Evolutionary conservation across 345 rosid genomes (phyloP).

Genomic region (Boechera retrofracta): DNA sequence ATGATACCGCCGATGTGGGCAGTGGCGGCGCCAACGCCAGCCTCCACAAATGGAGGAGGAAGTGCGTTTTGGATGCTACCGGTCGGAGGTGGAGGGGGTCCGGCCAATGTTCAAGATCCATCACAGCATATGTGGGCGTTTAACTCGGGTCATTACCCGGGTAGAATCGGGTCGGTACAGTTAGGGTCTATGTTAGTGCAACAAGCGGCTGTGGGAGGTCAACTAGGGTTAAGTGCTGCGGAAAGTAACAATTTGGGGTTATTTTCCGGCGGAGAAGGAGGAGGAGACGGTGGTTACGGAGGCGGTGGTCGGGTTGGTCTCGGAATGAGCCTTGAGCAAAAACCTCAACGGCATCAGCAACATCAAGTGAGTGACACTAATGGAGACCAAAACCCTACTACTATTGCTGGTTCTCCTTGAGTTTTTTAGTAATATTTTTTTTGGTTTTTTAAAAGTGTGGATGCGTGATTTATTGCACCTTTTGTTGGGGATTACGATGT

Average conservation of each 20-base stretch:
- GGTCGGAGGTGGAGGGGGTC: constrained; percentile 50
- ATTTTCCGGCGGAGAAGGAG: constrained; percentile 35
- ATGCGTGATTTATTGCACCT: constrained; percentile 25
- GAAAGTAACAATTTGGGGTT: constrained; percentile 53
- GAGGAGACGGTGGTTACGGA: constrained; percentile 27
- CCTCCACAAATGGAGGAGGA: constrained; percentile 54
- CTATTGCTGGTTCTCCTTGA: constrained; percentile 37
- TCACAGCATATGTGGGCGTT: constrained; percentile 66
- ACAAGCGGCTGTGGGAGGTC: constrained; percentile 52
- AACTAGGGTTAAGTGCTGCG: constrained; percentile 53
- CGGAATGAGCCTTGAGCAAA: constrained; percentile 62
- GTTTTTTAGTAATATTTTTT: constrained; percentile 18
- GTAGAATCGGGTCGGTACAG: constrained; percentile 55
- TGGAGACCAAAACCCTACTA: constrained; percentile 55
- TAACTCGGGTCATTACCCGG: constrained; percentile 50
- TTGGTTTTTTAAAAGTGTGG: background rate
- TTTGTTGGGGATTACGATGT: constrained; percentile 18
- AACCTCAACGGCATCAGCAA: constrained; percentile 45
- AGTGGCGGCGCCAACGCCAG: constrained; percentile 65
- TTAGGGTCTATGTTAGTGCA: constrained; percentile 65
- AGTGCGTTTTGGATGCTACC: constrained; percentile 78
- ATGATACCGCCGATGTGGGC: constrained; percentile 55
- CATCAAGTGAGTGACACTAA: constrained; percentile 46
- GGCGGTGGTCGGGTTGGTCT: constrained; percentile 48
- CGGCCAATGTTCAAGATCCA: constrained; percentile 41